These are phyloP conservation scores for Cucurbitaria berberidis DNA, from an alignment of 2,329 filamentous ascomycete species.

Conservation along the genomic window DNA sequence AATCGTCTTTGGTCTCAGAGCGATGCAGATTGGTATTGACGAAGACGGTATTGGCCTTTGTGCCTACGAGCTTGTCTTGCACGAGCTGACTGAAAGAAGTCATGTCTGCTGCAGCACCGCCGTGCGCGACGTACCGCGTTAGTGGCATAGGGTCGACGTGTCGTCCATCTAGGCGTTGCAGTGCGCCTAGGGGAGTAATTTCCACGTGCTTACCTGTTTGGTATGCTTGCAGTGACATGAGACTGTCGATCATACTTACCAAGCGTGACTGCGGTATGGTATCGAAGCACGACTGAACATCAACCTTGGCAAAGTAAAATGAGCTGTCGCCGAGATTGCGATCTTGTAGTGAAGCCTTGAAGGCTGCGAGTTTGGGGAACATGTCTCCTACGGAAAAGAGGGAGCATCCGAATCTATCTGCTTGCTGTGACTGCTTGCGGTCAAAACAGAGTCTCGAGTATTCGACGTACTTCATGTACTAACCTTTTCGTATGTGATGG, in stretches of 20 bases:
- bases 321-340: slow-evolving; percentile 45
- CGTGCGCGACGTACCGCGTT: slow-evolving; percentile 51
- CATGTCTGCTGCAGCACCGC: slow-evolving; percentile 37
- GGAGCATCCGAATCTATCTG: slow-evolving; percentile 73
- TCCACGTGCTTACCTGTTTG: slow-evolving; percentile 76
- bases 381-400: slow-evolving; percentile 84
- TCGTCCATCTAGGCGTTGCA: slow-evolving; percentile 40
- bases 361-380: slow-evolving; percentile 72
- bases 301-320: slow-evolving; percentile 89
- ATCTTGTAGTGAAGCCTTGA: slow-evolving; percentile 61
- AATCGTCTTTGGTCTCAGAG: slow-evolving; percentile 61
- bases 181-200: slow-evolving; percentile 59
- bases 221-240: slow-evolving; percentile 69
- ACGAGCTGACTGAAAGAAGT: slow-evolving; percentile 44
- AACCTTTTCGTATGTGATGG: slow-evolving; percentile 81
- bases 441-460: neutral
- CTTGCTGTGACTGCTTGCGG: slow-evolving; percentile 41
- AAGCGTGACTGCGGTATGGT: slow-evolving; percentile 86
- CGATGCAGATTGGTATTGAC: slow-evolving; percentile 70
- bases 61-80: slow-evolving; percentile 33
- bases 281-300: slow-evolving; percentile 92
- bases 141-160: slow-evolving; percentile 40
- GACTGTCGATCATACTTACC: slow-evolving; percentile 66
- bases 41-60: slow-evolving; percentile 71
- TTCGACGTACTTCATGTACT: slow-evolving; percentile 1